Evolutionary conservation across 768 basidiomycete species (phyloP).

Genomic region (Mycena pura): DNA sequence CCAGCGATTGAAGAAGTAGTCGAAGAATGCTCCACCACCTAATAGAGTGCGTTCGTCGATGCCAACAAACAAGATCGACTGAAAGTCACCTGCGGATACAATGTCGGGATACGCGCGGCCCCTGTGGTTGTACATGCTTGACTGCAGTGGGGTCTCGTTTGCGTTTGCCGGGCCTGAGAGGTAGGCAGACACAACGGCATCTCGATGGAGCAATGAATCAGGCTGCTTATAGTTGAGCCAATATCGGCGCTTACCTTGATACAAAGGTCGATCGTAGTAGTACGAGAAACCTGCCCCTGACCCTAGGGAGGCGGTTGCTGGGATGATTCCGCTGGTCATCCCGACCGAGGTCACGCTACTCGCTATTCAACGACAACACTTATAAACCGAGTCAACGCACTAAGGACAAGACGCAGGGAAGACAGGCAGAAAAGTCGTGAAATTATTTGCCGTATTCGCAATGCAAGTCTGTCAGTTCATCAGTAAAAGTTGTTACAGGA

Average conservation of each 20-base stretch:
- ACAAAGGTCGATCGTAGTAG: constrained; percentile 42
- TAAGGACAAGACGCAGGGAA: constrained; percentile 29
- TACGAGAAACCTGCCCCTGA: constrained; percentile 51
- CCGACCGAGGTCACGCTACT: constrained; percentile 24
- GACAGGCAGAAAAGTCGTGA: constrained; percentile 39
- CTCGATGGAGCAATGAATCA: neutral
- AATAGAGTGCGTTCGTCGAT: neutral
- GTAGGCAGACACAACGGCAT: constrained; percentile 27
- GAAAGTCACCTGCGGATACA: constrained; percentile 34
- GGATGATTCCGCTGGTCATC: neutral
- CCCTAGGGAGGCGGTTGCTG: neutral
- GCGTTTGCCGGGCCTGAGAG: constrained; percentile 23
- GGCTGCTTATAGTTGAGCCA: too few species aligned
- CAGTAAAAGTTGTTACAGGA: constrained; percentile 32
- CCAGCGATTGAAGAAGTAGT: constrained; percentile 38
- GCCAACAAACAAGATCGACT: constrained; percentile 40
- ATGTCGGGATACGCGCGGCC: constrained; percentile 47
- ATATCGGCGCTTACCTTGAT: constrained; percentile 44
- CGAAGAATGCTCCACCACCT: constrained; percentile 36
- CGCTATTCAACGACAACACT: neutral
- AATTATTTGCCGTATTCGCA: constrained; percentile 30
- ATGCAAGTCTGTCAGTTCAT: constrained; percentile 36
- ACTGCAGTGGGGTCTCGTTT: constrained; percentile 30
- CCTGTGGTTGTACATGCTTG: constrained; percentile 40
- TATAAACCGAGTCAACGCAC: constrained; percentile 17